Evolutionary conservation across 192 early-diverging fungal species (phyloP), one percentile per base, ranked within the genome.

Genomic region (Backusella sp.): DNA sequence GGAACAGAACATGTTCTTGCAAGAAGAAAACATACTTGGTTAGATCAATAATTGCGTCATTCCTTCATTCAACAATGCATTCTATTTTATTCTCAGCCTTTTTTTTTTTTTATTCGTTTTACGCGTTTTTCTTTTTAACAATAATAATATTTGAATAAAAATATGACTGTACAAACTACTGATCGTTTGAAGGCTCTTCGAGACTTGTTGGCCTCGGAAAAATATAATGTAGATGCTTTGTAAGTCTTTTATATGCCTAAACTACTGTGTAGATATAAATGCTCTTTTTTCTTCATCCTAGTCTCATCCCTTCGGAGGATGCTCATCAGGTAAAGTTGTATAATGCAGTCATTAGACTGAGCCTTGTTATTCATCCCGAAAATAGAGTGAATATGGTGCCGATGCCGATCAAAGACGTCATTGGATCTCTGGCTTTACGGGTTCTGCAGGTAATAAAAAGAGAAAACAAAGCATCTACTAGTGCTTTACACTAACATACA

Each of bases 381-480:
- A 21, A 39, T 32, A 96, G 94, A 96, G 94, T 84, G 96, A 98
- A 88, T 99, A 99, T 76, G 93, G 95, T 79, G 95, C 96, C 32
- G 88, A 86, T 35, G 91, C 91, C 80, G 96, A 99, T 79, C 90
- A 86, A 74, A 91, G 97, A 19, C 92, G 97, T 26, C 86, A 86
- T 39, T 99, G 88, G 82, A 97, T 99, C 77, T 95, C 93, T 9
- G 96, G 96, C 37, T 99, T 99, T 83, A 95, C 91, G 52, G 97
- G 97, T 15, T 99, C 97, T 23, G 96, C 97, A 23, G 95, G 95
- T 82, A 78, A 14, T 12, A 4, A 9, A 36, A 36, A 49, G 46
- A 11, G 8, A 23, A 17, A 41, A 23, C 11, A 15, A 70, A 26
- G 26, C 23, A 6, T 23, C 15, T 21, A 8, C 30, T 68, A 4